Conservation (phyloP, 2,329 filamentous ascomycete species). For the Aspergillus ruber region DNA sequence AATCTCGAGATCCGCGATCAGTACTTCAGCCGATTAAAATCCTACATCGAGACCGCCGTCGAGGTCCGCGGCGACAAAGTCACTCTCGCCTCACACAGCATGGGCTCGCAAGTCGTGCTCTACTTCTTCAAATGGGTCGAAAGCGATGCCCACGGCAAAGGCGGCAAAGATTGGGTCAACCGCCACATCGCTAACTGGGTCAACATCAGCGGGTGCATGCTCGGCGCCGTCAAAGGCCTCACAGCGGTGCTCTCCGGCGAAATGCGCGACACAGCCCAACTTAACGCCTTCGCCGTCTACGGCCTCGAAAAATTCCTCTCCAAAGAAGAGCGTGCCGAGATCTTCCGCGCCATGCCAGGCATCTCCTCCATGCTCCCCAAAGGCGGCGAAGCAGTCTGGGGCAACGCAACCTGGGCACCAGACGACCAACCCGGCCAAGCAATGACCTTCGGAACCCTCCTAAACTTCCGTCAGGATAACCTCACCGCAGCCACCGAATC, state of each 20-base stretch:
- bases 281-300: conserved; percentile 94
- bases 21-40: conserved; percentile 87
- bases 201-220: conserved; percentile 97
- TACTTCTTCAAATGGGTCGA: conserved; percentile 79
- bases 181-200: conserved; percentile 89
- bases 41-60: conserved; percentile 78
- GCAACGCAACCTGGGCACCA: conserved; percentile 76
- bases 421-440: conserved; percentile 73
- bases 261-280: conserved; percentile 96
- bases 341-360: conserved; percentile 95
- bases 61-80: conserved; percentile 70
- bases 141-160: conserved; percentile 66
- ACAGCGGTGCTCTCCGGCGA: conserved; percentile 89
- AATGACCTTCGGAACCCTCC: conserved; percentile 68
- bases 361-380: conserved; percentile 95
- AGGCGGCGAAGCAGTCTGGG: conserved; percentile 92
- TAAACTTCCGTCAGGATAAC: conserved; percentile 64
- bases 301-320: conserved; percentile 93
- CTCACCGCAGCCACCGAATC: conserved; percentile 45
- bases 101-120: conserved; percentile 92
- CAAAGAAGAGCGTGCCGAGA: conserved; percentile 81
- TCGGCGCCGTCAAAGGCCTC: conserved; percentile 84
- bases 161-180: conserved; percentile 85
- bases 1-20: conserved; percentile 88
- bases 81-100: conserved; percentile 85